Base-by-base conservation (phyloP, 2,329 filamentous ascomycete species). In the Fusarium protoensiforme region DNA sequence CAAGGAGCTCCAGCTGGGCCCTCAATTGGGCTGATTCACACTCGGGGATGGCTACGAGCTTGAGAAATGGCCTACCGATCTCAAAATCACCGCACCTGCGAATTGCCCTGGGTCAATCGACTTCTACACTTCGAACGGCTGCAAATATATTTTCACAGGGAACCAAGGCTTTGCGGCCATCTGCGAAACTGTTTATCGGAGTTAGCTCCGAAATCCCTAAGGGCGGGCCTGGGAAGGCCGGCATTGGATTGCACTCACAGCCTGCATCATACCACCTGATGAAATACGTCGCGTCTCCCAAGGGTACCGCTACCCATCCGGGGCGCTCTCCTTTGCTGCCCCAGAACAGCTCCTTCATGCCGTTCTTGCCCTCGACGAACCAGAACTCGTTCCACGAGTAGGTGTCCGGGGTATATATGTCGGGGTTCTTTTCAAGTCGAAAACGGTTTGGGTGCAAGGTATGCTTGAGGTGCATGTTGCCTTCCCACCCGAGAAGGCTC, bases 271-370 rank as follows among this genome's bases (percentile, higher is more conserved):
- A 69, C 29, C 68, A 53, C 60, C 67, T 69, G 51, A 73, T 73
- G 27, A 64, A 65, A 20, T 35, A 54, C 4, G 20, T 33, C 11
- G 39, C 27, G 5, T 67, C 24, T 5, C 48, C 64, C 10, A 41
- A 16, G 7, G 71, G 64, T 9, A 29, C 16, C 3, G 71, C 71
- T 38, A 72, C 64, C 69, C 69, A 74, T 48, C 71, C 71, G 16
- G 69, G 71, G 14, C 24, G 33, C 6, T 43, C 35, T 7, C 41
- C 22, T 14, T 58, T 38, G 22, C 27, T 27, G 5, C 54, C 59
- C 53, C 58, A 69, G 14, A 29, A 18, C 33, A 72, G 58, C 57
- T 69, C 31, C n/a, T 36, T 59, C 20, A 54, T n/a, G 9, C 48
- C 14, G 13, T 59, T 43, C 3, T 35, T 27, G 22, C 59, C 24